Percentiles rank a stretch among this genome's conserved stretches.
Conservation (phyloP, 2,329 filamentous ascomycete genomes). For the Pestalotiopsis sp. region DNA sequence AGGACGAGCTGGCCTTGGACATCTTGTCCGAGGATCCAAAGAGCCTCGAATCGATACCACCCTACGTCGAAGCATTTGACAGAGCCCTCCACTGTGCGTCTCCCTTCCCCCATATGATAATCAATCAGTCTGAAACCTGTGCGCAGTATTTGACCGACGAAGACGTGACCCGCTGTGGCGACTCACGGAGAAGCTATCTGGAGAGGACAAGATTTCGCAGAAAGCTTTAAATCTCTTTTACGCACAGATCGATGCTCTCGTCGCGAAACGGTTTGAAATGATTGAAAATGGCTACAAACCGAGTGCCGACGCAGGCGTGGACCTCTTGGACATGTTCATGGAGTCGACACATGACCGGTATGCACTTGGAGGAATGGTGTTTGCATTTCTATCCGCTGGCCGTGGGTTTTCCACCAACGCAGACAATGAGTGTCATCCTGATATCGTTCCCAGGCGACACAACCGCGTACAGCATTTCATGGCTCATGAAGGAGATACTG, state of each 20-base stretch:
- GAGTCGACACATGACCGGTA: neutral
- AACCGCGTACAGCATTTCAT: neutral
- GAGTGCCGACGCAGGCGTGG: neutral
- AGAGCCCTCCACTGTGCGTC: neutral
- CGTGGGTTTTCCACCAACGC: neutral
- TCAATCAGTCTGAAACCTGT: neutral
- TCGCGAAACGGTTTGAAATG: neutral
- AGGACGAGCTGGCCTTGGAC: neutral
- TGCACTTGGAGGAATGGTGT: neutral
- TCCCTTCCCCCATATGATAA: neutral
- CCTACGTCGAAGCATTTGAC: neutral
- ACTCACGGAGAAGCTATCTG: neutral
- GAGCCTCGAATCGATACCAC: neutral
- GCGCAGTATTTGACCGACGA: neutral
- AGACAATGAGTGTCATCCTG: neutral
- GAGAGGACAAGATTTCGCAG: neutral
- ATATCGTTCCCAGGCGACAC: neutral
- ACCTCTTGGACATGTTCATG: neutral
- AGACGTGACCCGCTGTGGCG: neutral
- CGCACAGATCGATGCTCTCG: neutral
- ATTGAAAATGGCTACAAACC: neutral
- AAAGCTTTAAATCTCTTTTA: neutral
- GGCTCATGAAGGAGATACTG: constrained; percentile 1
- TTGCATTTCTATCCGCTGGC: neutral
- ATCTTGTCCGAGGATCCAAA: neutral